Evolutionary conservation across 371 early-diverging fungal species (phyloP), one percentile per base, ranked within the genome.

Genomic region (Apophysomyces variabilis): DNA sequence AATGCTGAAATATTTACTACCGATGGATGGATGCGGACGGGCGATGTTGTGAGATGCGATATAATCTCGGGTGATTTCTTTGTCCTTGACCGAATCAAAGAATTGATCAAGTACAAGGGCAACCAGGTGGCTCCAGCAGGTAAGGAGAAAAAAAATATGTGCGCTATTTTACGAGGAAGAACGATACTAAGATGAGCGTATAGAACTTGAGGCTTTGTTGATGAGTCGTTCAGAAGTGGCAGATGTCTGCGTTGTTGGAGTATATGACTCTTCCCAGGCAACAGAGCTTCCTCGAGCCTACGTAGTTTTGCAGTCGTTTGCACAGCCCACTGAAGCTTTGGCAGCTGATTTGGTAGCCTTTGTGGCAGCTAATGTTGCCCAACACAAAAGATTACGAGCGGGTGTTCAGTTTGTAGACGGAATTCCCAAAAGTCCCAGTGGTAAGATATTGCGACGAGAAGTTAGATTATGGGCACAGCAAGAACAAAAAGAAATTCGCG

Each of bases 221-320:
- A 64, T 93, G 41, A 72, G 86, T 26, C 85, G 92, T 57, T 88
- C 89, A 0, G 44, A 64, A 26, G 82, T 96, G 12, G 83, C 82
- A 18, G 95, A 96, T 65, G 85, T 87, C n/a, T 91, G 90, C 7
- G 92, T 94, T 32, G 82, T 90, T 41, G 90, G 89, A 13, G 70
- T 84, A 0, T 87, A 84, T 43, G 76, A 77, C 39, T 56, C 73
- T 7, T 38, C 67, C 26, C 74, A 84, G 56, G 90, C 89, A 4
- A 93, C 93, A 1, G 95, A 94, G 70, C 69, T 94, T 3, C 96
- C 96, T 4, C 66, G 86, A 35, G 96, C 93, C 0, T 93, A 82
- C 71, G 78, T 93, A 14, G 92, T 93, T 5, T 79, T 88, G 44
- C 72, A 75, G n/a, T 72, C 76, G 1, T 65, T 62, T 14, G 62